Base-by-base conservation (phyloP, 495 filamentous ascomycete genomes). In the Penicillium dipodomyicola region DNA sequence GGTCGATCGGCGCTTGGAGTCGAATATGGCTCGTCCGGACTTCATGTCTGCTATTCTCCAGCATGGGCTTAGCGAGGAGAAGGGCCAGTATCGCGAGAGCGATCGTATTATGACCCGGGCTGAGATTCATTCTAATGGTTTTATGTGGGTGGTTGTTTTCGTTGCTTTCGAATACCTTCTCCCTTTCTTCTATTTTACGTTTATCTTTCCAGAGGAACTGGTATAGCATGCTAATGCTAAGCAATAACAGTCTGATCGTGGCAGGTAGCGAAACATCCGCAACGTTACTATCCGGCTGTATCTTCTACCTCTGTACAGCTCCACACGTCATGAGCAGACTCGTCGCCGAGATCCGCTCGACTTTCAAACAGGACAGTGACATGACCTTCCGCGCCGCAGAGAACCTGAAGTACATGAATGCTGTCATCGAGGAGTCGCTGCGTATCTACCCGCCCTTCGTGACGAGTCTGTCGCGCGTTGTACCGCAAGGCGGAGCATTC, bases 261-360 rank as follows among this genome's bases (percentile, higher is more conserved):
- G 73, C 73, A 14, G 84, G 83, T 8, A 82, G 78, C 59, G 84
- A 87, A 60, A 86, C 83, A 0, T 79, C 80, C 7, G 83, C 83
- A 0, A 84, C 82, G 0, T 54, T 73, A 1, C 56, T 86, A 0
- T 65, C 67, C 0, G 83, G 80, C 4, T 72, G 70, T 12, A 70
- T 81, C 20, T 85, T 74, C 48, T 76, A 80, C 40, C 73, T 86
- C 0, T 67, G 80, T 14, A 68, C 70, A 5, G 59, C 80, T 40
- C 70, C 72, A 1, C 62, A 68, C 0, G 64, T 66, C n/a, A 65
- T 81, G 57, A 39, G 46, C 9, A 69, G 54, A 27, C 64, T 83
- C 1, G 49, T 56, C 1, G 6, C 55, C 2, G 83, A 85, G 49
- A 67, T 87, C 23, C 72, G 81, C 11, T 52, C 59, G n/a, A 35